Conservation (phyloP, 306 rosid species). For the Pyrus communis region DNA sequence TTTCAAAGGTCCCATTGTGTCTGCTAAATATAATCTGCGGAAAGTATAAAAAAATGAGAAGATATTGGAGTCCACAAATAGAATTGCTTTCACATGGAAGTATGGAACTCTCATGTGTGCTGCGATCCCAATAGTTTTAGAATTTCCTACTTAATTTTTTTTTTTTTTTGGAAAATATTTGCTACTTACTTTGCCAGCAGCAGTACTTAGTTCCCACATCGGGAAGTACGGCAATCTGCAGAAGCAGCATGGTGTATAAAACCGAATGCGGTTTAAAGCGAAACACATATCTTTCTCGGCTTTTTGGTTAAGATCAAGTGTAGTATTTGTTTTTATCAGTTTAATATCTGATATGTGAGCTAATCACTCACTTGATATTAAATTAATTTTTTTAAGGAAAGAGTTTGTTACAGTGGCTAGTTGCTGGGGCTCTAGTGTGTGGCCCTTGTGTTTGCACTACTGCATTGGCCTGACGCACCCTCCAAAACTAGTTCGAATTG, state of each 20-base stretch:
- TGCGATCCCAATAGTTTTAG: background rate
- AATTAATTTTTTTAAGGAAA: background rate
- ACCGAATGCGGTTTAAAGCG: accelerated
- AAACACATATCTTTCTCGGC: background rate
- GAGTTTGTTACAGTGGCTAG: background rate
- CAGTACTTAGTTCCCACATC: background rate
- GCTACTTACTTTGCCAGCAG: background rate
- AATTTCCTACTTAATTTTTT: background rate
- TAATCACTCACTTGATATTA: background rate
- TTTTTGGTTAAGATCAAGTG: background rate
- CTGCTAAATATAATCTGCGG: background rate
- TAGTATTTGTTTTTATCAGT: background rate
- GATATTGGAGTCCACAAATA: background rate
- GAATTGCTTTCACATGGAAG: background rate
- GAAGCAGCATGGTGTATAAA: background rate
- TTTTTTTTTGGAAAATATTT: too few species aligned
- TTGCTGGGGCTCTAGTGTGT: background rate
- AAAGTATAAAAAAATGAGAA: background rate
- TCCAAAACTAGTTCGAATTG: background rate
- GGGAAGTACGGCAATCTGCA: background rate
- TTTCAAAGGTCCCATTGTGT: background rate
- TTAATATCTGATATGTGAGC: background rate
- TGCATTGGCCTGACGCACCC: background rate
- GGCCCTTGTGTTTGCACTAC: background rate
- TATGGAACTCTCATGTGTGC: background rate